phyloP scores from a whole-genome alignment of 2,329 filamentous ascomycete genomes.

The Fusarium begoniae region DNA sequence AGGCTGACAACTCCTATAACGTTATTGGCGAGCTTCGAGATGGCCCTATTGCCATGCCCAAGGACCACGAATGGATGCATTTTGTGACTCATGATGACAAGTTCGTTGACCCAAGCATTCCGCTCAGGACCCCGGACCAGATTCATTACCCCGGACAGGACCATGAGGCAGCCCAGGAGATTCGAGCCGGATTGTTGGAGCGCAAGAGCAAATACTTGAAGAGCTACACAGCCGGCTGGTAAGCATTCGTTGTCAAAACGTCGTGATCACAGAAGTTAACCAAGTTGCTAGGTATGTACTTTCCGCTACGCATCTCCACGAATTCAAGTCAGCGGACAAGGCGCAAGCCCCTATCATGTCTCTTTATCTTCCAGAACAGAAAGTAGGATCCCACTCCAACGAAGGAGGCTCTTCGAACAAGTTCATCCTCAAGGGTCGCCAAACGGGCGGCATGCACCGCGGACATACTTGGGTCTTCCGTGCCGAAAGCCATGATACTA shows the following conservation, averaged over 20 bases:
- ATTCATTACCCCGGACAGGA: slow-evolving; percentile 93
- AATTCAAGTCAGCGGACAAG: slow-evolving; percentile 98
- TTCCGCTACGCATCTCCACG: slow-evolving; percentile 95
- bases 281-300: slow-evolving; percentile 80
- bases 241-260: slow-evolving; percentile 47
- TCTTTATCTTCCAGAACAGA: slow-evolving; percentile 92
- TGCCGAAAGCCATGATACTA: slow-evolving; percentile 83
- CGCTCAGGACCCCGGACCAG: slow-evolving; percentile 79
- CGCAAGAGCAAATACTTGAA: slow-evolving; percentile 99
- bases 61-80: slow-evolving; percentile 88
- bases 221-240: slow-evolving; percentile 96
- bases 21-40: slow-evolving; percentile 82
- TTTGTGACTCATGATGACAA: slow-evolving; percentile 85
- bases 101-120: slow-evolving; percentile 85
- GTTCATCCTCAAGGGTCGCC: slow-evolving; percentile 95
- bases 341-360: slow-evolving; percentile 95
- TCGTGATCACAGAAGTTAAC: slow-evolving; percentile 6
- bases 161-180: slow-evolving; percentile 82
- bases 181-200: slow-evolving; percentile 90
- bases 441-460: slow-evolving; percentile 91
- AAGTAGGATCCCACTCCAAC: slow-evolving; percentile 89
- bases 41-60: slow-evolving; percentile 91
- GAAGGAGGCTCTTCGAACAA: slow-evolving; percentile 90
- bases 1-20: slow-evolving; percentile 82
- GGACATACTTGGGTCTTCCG: slow-evolving; percentile 78